phyloP scores from a whole-genome alignment of 1,139 yeast species.

The Ogataea hybrid region DNA sequence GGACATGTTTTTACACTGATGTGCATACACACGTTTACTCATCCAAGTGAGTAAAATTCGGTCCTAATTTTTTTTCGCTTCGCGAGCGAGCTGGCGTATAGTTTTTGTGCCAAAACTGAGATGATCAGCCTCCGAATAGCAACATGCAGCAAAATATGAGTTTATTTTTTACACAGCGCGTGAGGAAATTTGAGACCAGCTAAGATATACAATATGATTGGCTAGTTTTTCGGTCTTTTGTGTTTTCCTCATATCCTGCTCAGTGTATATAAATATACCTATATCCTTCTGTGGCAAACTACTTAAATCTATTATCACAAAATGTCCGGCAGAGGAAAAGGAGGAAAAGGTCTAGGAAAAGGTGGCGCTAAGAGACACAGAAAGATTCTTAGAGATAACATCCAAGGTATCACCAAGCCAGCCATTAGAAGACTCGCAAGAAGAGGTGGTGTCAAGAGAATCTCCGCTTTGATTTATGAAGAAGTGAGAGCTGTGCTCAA shows the following conservation, averaged over 20 bases:
- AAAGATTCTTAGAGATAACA: constrained; percentile 98
- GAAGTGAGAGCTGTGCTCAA: constrained; percentile 97
- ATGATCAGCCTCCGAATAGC: constrained; percentile 7
- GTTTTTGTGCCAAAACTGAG: constrained; percentile 10
- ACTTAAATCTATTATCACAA: constrained; percentile 8
- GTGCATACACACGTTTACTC: constrained; percentile 14
- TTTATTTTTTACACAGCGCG: constrained; percentile 9
- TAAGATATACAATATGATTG: constrained; percentile 8
- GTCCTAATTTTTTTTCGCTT: constrained; percentile 12
- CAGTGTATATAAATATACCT: constrained; percentile 5
- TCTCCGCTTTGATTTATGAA: constrained; percentile 97
- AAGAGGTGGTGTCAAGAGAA: constrained; percentile 99
- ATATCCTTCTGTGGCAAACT: constrained; percentile 2
- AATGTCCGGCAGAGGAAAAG: constrained; percentile 99
- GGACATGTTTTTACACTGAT: constrained; percentile 9
- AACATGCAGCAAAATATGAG: constrained; percentile 6
- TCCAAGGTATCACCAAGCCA: constrained; percentile 99
- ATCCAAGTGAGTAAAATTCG: constrained; percentile 9
- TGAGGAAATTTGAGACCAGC: constrained; percentile 11
- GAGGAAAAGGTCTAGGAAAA: constrained; percentile 99
- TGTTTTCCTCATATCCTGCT: constrained; percentile 2
- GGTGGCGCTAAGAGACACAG: constrained; percentile 99
- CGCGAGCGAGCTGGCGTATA: constrained; percentile 14
- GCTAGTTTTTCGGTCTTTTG: constrained; percentile 1
- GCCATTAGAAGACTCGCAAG: constrained; percentile 99